A percentile compares a stretch with the other conserved stretches of the same genome.
These are phyloP conservation scores for Arabis hirsuta DNA, from an alignment of 345 rosid species.

Conservation along the genomic window DNA sequence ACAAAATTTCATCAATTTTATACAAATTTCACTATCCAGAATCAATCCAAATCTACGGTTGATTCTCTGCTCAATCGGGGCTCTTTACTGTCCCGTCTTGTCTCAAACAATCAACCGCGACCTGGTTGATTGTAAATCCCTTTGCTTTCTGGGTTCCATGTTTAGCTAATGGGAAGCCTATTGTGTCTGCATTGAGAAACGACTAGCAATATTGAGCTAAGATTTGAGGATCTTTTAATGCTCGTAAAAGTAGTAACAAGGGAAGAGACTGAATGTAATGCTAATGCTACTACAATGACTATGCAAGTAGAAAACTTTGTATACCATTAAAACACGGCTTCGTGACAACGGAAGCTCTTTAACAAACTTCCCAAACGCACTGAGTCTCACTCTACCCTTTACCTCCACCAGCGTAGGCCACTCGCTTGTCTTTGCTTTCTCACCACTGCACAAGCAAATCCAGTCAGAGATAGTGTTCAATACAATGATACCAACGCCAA, in stretches of 20 bases:
- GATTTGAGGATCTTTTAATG: conserved; percentile 22
- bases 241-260: conserved; percentile 8
- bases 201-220: conserved; percentile 41
- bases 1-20: conserved; percentile 27
- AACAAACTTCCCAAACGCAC: conserved; percentile 95
- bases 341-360: conserved; percentile 90
- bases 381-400: conserved; percentile 89
- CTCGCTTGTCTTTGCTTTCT: conserved; percentile 64
- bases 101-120: conserved; percentile 28
- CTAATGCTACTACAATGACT: conserved; percentile 34
- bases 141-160: conserved; percentile 38
- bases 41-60: conserved; percentile 1
- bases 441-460: conserved; percentile 67
- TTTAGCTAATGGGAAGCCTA: conserved; percentile 24
- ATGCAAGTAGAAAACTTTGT: conserved; percentile 46
- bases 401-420: conserved; percentile 80
- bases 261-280: conserved; percentile 10
- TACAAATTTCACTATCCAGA: conserved; percentile 25
- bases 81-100: conserved; percentile 26
- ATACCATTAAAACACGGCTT: conserved; percentile 97
- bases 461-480: conserved; percentile 18
- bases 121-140: neutral
- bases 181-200: conserved; percentile 37
- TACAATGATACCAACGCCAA: neutral
- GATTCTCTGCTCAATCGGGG: conserved; percentile 28